Evolutionary conservation across 192 early-diverging fungal species (phyloP).

Genomic region (Chytriomyces sp.): DNA sequence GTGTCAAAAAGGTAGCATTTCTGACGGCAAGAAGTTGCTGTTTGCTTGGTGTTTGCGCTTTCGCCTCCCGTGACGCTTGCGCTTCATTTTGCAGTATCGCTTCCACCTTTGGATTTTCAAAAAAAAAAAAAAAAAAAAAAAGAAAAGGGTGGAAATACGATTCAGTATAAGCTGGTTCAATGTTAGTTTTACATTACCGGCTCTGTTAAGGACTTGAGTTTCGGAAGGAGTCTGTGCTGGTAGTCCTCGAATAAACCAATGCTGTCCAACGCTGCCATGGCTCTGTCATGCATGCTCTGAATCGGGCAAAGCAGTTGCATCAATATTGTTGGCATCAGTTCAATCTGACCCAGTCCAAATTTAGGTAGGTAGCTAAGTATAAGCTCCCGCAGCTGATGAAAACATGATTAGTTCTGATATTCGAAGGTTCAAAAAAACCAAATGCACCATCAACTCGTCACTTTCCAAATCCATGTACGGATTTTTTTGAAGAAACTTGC

Average conservation of each 20-base stretch:
- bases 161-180: too few species aligned
- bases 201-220: background rate
- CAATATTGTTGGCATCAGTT: slow-evolving; percentile 47
- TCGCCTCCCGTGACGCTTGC: background rate
- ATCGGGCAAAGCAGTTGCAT: slow-evolving; percentile 39
- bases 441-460: slow-evolving; percentile 18
- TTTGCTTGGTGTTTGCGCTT: background rate
- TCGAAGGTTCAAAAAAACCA: background rate
- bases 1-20: background rate
- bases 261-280: background rate
- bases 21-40: background rate
- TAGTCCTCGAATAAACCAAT: slow-evolving; percentile 4
- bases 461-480: background rate
- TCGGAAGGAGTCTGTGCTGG: background rate
- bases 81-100: background rate
- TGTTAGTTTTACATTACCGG: background rate
- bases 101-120: background rate
- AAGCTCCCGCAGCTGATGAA: slow-evolving; percentile 29
- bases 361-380: slow-evolving; percentile 42
- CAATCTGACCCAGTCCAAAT: slow-evolving; percentile 27
- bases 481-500: slow-evolving; percentile 37
- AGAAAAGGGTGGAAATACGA: too few species aligned
- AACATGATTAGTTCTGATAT: background rate
- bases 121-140: background rate
- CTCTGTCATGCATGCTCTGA: background rate